These are phyloP conservation scores for Xylariaceae sp. DNA, from an alignment of 2,329 filamentous ascomycete genomes.

Conservation along the genomic window DNA sequence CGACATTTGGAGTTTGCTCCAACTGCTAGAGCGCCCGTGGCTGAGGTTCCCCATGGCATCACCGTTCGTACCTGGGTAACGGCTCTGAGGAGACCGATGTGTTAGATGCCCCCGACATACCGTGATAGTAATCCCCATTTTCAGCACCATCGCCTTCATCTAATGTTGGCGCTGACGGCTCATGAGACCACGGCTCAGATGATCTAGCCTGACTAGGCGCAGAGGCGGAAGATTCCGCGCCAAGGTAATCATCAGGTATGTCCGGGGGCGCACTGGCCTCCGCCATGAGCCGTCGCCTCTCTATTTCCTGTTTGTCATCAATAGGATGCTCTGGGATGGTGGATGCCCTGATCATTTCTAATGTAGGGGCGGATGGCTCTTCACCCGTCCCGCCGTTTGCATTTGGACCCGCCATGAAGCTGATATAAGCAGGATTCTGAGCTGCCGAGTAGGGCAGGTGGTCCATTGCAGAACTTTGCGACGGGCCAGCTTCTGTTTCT, in stretches of 20 bases:
- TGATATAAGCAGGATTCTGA: background rate
- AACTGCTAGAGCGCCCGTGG: background rate
- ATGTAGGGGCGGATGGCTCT: slow-evolving; percentile 41
- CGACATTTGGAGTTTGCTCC: background rate
- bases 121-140: slow-evolving; percentile 35
- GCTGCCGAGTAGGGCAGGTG: background rate
- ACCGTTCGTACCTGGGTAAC: slow-evolving; percentile 35
- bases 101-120: slow-evolving; percentile 46
- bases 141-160: slow-evolving; percentile 24
- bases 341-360: slow-evolving; percentile 38
- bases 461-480: slow-evolving; percentile 31
- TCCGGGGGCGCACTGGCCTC: slow-evolving; percentile 49
- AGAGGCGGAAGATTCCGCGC: slow-evolving; percentile 22
- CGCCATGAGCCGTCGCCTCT: slow-evolving; percentile 48
- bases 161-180: slow-evolving; percentile 32
- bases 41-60: slow-evolving; percentile 6
- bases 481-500: slow-evolving; percentile 37
- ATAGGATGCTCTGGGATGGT: slow-evolving; percentile 30
- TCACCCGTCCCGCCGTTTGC: slow-evolving; percentile 2
- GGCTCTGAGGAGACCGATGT: slow-evolving; percentile 26
- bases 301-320: slow-evolving; percentile 69
- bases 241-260: slow-evolving; percentile 22
- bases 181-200: slow-evolving; percentile 24
- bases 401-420: background rate
- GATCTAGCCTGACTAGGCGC: slow-evolving; percentile 16